Evolutionary conservation across 2,329 filamentous ascomycete species (phyloP), one percentile per base, ranked within the genome.

Genomic region (Pestalotiopsis sp.): DNA sequence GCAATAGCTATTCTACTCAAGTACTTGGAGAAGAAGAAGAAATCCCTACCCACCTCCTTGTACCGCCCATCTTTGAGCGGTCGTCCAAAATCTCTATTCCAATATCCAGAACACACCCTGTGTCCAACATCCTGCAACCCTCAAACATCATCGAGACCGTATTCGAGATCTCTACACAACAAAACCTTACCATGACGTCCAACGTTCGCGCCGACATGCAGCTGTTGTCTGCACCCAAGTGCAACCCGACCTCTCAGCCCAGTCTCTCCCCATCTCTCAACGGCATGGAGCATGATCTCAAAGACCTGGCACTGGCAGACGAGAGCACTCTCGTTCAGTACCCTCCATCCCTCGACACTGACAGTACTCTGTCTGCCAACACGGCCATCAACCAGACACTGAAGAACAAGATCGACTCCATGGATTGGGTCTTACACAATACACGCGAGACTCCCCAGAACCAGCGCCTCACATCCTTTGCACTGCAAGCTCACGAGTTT

Each of bases 401-500:
- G n/a, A 65, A 65, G 9, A 20, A 39, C 63, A 36, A 20, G 56
- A 12, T 27, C 56, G 14, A 70, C 13, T 20, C 73, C 3, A 20
- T 41, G 1, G 71, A 70, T 49, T 59, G 68, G 3, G 3, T 71
- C 20, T 67, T 70, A 58, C 49, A 20, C 6, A 58, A 73, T 68
- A 72, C 73, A 25, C 25, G 68, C 59, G 66, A 68, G 3, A 27
- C 45, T 11, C 13, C 27, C 25, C 68, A 63, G 38, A 36, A 7
- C 17, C 49, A 59, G 52, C 64, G 64, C 23, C 38, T 77, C 20
- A 77, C 75, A 1, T 63, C 66, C 36, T 52, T 68, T 6, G 73
- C 74, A 9, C 23, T 76, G 3, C 71, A 70, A 3, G 70, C 72
- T 20, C 69, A 68, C 3, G 52, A 77, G n/a, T 11, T 69, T 20